Evolutionary conservation across 2,329 filamentous ascomycete species (phyloP).

Genomic region (Aspergillus intermedius): DNA sequence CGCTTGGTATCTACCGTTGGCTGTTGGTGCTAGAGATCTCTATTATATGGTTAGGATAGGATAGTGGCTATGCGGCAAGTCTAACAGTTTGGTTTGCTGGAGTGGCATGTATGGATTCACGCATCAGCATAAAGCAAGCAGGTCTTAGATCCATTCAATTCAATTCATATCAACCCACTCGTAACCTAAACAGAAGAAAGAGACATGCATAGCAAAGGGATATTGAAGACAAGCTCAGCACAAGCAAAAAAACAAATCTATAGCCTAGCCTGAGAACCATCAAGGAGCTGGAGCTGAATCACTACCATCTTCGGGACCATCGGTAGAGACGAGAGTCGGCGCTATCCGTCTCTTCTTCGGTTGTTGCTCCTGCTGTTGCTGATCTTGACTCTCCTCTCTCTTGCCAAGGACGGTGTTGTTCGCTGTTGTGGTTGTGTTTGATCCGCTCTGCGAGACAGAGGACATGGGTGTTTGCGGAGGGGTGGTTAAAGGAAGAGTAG

Average conservation of each 20-base stretch:
- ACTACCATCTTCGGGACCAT: background rate
- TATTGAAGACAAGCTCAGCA: background rate
- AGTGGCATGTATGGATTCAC: no score
- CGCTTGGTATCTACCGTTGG: no score
- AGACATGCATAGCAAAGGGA: no score
- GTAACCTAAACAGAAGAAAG: background rate
- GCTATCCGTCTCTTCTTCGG: conserved; percentile 66
- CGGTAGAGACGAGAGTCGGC: conserved; percentile 53
- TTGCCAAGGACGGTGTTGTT: conserved; percentile 47
- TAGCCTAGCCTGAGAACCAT: no score
- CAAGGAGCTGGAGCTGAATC: background rate
- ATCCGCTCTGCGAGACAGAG: conserved; percentile 47
- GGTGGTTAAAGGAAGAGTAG: conserved; percentile 68
- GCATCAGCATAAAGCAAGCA: no score
- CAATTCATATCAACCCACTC: background rate
- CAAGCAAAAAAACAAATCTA: background rate
- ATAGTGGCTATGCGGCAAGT: no score
- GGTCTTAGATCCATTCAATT: background rate
- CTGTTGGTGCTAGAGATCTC: no score
- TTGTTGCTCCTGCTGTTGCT: conserved; percentile 41
- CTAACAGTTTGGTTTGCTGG: no score
- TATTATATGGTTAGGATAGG: no score
- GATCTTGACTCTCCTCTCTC: conserved; percentile 35
- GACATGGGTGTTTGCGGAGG: conserved; percentile 77
- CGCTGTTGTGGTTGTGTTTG: conserved; percentile 40